Base-by-base conservation (phyloP, 257 asterid genomes). In the Gardenia jasminoides region DNA sequence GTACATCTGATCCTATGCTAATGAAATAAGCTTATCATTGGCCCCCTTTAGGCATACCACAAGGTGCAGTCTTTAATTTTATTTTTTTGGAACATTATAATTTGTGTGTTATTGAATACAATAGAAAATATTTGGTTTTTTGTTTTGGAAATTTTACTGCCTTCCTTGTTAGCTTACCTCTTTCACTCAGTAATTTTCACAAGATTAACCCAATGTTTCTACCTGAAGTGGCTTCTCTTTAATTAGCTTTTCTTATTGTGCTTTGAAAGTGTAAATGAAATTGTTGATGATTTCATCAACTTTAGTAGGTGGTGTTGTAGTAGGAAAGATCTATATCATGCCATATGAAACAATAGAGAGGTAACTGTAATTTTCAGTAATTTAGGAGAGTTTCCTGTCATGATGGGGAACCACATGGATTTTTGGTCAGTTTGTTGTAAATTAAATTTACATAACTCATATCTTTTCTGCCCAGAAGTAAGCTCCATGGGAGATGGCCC, bases 401-500 rank as follows among this genome's bases (percentile, higher is more conserved):
- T 9, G 20, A 67, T 33, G 72, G 22, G 12, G 16, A 67, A 41
- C 22, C 6, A 33, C 39, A 7, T n/a, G 36, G 31, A 33, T 56
- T 33, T 74, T 17, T 73, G 67, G 10, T 58, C 20, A 17, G 67
- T 28, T 54, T n/a, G 39, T 10, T 54, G 36, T 72, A 19, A 72
- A 48, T 67, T 73, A 47, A 54, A 54, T 24, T 54, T 54, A 30
- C 48, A 30, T 58, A 52, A 52, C 64, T 33, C 62, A 30, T 75
- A 83, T 82, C 80, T 78, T 74, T 81, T 80, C 44, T 58, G 39
- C 78, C 85, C 68, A 80, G 80, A 83, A 73, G 62, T 81, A 43
- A 79, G 78, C 85, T 88, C 84, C 82, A 92, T 90, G 95, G 94
- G 89, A 82, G 97, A 91, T 89, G 92, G 91, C 82, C 96, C 96